These are phyloP conservation scores for Jackrogersella multiformis DNA, from an alignment of 495 filamentous ascomycete species.

Conservation along the genomic window DNA sequence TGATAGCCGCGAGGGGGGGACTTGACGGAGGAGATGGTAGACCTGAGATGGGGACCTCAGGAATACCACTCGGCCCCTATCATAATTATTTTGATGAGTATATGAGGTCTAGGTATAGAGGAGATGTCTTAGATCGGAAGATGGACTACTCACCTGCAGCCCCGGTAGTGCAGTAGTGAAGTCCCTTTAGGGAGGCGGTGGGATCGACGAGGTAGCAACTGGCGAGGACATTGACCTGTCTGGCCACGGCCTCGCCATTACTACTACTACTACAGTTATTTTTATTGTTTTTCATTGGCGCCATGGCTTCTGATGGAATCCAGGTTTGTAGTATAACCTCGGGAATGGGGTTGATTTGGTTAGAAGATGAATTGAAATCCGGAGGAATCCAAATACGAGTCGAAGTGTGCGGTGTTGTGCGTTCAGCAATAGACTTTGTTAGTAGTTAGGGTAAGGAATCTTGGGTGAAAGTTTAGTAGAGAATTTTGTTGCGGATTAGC, in stretches of 20 bases:
- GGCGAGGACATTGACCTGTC: conserved; percentile 76
- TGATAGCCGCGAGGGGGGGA: conserved; percentile 79
- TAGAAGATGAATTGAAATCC: conserved; percentile 6
- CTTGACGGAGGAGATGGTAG: conserved; percentile 78
- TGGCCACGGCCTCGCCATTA: conserved; percentile 66
- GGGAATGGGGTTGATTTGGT: conserved; percentile 7
- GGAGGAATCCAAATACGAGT: not conserved
- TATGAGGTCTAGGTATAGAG: not conserved
- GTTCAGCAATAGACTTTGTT: not conserved
- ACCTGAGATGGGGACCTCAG: conserved; percentile 89
- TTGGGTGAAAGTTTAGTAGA: not conserved
- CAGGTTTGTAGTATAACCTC: conserved; percentile 45
- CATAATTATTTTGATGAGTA: conserved; percentile 18
- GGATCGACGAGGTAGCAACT: conserved; percentile 81
- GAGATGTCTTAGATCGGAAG: conserved; percentile 6
- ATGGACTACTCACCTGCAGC: conserved; percentile 69
- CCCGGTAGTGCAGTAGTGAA: conserved; percentile 94
- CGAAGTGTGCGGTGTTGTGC: not conserved
- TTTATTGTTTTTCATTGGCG: conserved; percentile 70
- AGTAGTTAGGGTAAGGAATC: not conserved
- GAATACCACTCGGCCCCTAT: conserved; percentile 93
- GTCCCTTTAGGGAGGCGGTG: conserved; percentile 67
- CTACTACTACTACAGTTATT: conserved; percentile 77
- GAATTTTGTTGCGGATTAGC: not conserved
- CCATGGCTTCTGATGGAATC: conserved; percentile 59